These are phyloP conservation scores for Podospora pseudoanserina DNA, from an alignment of 495 filamentous ascomycete genomes.

Conservation along the genomic window DNA sequence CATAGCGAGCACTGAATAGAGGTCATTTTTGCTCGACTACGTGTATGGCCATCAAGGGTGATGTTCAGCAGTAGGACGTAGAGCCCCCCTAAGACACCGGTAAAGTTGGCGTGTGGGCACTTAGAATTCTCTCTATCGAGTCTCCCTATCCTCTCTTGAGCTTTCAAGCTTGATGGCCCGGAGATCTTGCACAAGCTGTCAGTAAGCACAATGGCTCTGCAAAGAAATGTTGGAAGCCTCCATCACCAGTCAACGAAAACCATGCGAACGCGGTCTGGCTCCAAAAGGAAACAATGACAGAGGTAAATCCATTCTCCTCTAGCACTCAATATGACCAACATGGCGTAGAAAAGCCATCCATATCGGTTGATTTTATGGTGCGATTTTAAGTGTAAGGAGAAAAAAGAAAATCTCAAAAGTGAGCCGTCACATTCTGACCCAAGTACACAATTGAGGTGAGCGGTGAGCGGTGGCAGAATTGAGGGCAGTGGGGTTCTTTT, in stretches of 20 bases:
- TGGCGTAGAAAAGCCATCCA: background rate
- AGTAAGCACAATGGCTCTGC: background rate
- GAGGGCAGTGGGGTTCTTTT: background rate
- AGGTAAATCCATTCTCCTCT: background rate
- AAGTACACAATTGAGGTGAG: background rate
- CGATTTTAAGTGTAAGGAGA: background rate
- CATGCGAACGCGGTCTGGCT: background rate
- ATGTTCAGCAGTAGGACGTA: too few relatives aligned
- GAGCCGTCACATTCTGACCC: background rate
- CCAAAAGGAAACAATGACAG: conserved; percentile 2
- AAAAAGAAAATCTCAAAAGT: background rate
- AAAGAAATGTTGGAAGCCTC: background rate
- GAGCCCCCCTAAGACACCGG: too few relatives aligned
- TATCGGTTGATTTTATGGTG: conserved; percentile 7
- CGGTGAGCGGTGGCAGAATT: background rate
- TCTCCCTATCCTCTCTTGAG: too few relatives aligned
- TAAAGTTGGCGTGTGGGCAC: too few relatives aligned
- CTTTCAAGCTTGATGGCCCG: too few relatives aligned
- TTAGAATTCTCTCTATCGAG: too few relatives aligned
- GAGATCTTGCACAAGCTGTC: too few relatives aligned
- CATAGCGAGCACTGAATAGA: background rate
- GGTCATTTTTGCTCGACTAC: background rate
- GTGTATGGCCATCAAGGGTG: too few relatives aligned
- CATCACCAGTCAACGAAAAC: conserved; percentile 2
- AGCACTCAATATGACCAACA: conserved; percentile 5